A percentile compares a stretch with the other conserved stretches of the same genome.
Evolutionary conservation across 1,139 yeast species (phyloP).

Genomic region (Nematodospora anomalae): DNA sequence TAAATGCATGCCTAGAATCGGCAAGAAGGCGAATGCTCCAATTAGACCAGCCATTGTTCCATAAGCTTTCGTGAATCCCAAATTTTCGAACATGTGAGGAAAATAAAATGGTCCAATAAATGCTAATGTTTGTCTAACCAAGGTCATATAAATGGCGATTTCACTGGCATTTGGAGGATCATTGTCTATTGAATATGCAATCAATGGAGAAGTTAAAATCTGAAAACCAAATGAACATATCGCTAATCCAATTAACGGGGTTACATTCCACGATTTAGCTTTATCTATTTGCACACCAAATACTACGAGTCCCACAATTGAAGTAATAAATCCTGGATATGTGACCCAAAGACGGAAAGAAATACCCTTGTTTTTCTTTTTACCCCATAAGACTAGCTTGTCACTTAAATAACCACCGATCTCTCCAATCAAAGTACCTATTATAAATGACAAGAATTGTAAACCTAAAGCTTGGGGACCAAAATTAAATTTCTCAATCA

Average conservation of each 20-base stretch:
- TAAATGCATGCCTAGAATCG: conserved; percentile 8
- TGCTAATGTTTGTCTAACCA: conserved; percentile 20
- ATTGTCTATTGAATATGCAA: conserved; percentile 20
- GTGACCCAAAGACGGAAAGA: conserved; percentile 20
- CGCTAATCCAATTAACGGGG: conserved; percentile 21
- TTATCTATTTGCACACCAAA: conserved; percentile 19
- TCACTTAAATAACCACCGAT: conserved; percentile 22
- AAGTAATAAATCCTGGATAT: conserved; percentile 19
- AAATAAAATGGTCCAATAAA: conserved; percentile 24
- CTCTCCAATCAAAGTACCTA: conserved; percentile 22
- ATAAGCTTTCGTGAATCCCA: conserved; percentile 19
- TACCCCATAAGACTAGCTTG: conserved; percentile 17
- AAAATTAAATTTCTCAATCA: conserved; percentile 17
- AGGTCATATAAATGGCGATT: conserved; percentile 19
- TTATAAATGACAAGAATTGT: conserved; percentile 20
- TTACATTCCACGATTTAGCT: conserved; percentile 17
- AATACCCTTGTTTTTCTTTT: conserved; percentile 10
- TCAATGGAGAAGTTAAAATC: conserved; percentile 19
- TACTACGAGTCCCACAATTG: conserved; percentile 18
- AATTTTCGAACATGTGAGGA: conserved; percentile 19
- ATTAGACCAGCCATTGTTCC: conserved; percentile 19
- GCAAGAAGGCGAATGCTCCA: conserved; percentile 11
- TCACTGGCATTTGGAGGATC: conserved; percentile 15
- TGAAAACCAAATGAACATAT: conserved; percentile 21
- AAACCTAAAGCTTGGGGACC: conserved; percentile 22